Evolutionary conservation across 2,329 filamentous ascomycete species (phyloP), one percentile per base, ranked within the genome.

Genomic region (Alternaria gansuensis): DNA sequence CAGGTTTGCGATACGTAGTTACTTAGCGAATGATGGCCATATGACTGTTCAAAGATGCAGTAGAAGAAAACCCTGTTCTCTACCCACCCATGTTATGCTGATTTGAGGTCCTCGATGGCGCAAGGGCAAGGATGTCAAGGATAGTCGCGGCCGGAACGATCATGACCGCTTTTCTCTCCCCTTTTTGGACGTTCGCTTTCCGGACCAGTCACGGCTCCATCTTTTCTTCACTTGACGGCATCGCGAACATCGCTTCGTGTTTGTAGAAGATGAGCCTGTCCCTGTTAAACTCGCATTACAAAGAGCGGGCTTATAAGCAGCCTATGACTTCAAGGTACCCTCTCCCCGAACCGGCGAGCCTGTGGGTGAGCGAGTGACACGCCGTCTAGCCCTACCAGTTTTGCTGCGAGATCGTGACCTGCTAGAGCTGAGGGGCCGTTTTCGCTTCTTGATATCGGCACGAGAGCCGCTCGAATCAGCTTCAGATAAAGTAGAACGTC

Each of bases 401-500:
- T 61, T 68, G 51, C 65, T 69, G 33, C 61, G 69, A 33, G 69
- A 73, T 46, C 60, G 65, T 37, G 72, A 74, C 54, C 67, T 78
- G 67, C 80, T 83, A 62, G 74, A 71, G 51, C 77, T 78, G 59
- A 75, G 66, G 71, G 60, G 62, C n/a, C 67, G 77, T 70, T 82
- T 80, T 66, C 75, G 78, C 63, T 73, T 81, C 73, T 82, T 78
- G 80, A 80, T 68, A 82, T 84, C 81, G 83, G 82, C 79, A 65
- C 79, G 76, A 69, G 76, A 75, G 65, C 79, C 77, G 75, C 69
- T 77, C 43, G 72, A 73, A 71, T 79, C 74, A 66, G 78, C 73
- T 74, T 77, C 74, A 70, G 77, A 77, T 67, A 77, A 74, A 70
- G 51, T 54, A 24, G 78, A 78, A 70, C 79, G 79, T 79, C 78